phyloP scores from a whole-genome alignment of 1,284 basidiomycete species.

The Inonotus hispidus region DNA sequence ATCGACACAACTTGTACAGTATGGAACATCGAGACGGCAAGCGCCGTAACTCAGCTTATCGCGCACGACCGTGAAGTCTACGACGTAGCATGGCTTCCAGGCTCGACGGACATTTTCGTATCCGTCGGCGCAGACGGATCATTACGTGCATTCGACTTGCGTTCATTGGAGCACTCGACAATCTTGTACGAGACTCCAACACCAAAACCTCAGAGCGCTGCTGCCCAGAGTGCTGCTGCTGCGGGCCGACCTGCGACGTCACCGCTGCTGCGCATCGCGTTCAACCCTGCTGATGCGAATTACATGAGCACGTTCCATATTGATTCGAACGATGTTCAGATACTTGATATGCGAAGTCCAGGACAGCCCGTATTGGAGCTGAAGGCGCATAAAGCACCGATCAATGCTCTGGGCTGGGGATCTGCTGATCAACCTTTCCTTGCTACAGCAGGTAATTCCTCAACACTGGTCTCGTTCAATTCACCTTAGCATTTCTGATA shows the following conservation, averaged over 20 bases:
- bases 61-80: constrained; percentile 99
- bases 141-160: constrained; percentile 92
- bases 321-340: constrained; percentile 82
- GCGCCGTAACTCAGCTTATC: constrained; percentile 96
- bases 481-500: too few relatives aligned
- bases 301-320: constrained; percentile 94
- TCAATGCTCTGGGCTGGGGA: constrained; percentile 88
- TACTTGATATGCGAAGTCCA: constrained; percentile 91
- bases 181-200: constrained; percentile 95
- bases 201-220: constrained; percentile 54
- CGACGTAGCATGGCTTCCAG: constrained; percentile 97
- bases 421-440: constrained; percentile 75
- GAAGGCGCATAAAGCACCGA: constrained; percentile 67
- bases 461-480: constrained; percentile 8
- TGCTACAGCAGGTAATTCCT: constrained; percentile 70
- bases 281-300: constrained; percentile 82
- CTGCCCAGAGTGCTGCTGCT: constrained; percentile 49
- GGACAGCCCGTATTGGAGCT: constrained; percentile 91
- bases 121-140: constrained; percentile 98
- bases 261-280: constrained; percentile 78
- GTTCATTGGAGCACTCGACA: constrained; percentile 95
- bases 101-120: constrained; percentile 97
- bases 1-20: constrained; percentile 96
- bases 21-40: constrained; percentile 94
- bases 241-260: constrained; percentile 66